Evolutionary conservation across 352 stramenopile species (phyloP).

Genomic region (Phytophthora pinifolia): DNA sequence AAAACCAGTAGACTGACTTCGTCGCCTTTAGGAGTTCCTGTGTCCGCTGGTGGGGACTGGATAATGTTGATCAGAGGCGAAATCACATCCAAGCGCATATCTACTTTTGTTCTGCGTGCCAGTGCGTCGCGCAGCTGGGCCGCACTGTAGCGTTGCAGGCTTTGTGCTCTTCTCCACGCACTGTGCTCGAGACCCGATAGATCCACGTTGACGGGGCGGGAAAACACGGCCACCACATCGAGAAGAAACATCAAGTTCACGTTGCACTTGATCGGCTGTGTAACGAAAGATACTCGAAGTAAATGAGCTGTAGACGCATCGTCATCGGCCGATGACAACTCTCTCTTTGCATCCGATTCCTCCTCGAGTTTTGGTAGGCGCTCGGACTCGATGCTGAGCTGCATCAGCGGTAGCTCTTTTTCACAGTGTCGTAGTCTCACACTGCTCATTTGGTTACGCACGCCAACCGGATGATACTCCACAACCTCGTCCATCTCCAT

Average conservation of each 20-base stretch:
- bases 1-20: conserved; percentile 70
- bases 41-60: conserved; percentile 40
- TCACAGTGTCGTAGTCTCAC: conserved; percentile 72
- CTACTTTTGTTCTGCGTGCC: conserved; percentile 64
- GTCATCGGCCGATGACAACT: conserved; percentile 9
- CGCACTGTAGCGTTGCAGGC: conserved; percentile 72
- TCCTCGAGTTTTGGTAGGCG: conserved; percentile 20
- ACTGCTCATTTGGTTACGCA: conserved; percentile 71
- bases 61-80: conserved; percentile 79
- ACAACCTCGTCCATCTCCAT: conserved; percentile 79
- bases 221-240: conserved; percentile 65
- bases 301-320: conserved; percentile 26
- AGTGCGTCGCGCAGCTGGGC: conserved; percentile 74
- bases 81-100: conserved; percentile 77
- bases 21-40: conserved; percentile 15
- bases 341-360: conserved; percentile 18
- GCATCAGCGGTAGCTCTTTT: conserved; percentile 63
- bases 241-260: conserved; percentile 79
- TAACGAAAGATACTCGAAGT: conserved; percentile 67
- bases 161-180: conserved; percentile 74
- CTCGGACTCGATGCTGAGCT: conserved; percentile 61
- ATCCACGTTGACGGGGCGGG: conserved; percentile 72
- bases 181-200: conserved; percentile 69
- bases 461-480: conserved; percentile 55
- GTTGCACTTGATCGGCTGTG: conserved; percentile 80